Evolutionary conservation across 306 rosid species (phyloP), one percentile per base, ranked within the genome.

Genomic region (Macrotyloma uniflorum): DNA sequence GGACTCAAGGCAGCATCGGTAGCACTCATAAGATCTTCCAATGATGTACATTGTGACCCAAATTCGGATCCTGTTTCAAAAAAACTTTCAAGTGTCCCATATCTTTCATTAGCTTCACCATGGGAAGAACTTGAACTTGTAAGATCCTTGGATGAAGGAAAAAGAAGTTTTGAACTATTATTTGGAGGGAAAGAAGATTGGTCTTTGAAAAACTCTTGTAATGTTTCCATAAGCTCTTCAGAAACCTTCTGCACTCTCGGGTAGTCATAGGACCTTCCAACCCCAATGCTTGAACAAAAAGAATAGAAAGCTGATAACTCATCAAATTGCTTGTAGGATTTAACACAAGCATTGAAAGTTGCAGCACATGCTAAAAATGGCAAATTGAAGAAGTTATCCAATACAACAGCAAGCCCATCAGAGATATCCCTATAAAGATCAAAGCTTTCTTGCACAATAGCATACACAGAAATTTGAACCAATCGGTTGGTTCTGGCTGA

Each of bases 241-340:
- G 99, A 95, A 33, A 93, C 71, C 18, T 89, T 93, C 33, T 95
- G 92, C 0, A 93, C 89, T 35, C 77, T 83, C 1, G 98, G 98
- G 46, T 91, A 95, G n/a, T 95, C 98, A n/a, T 85, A 87, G n/a
- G 93, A 86, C 75, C 93, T 86, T 1, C 99, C 99, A 59, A 91
- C 83, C 4, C 99, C 91, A 50, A 86, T 79, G 80, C 77, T 83
- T 46, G 65, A 42, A 53, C 99, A 95, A 28, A 85, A 46, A 0
- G 70, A 84, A 49, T 92, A 95, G 49, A 89, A 95, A 18, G n/a
- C 24, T 2, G 92, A 83, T 5, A 93, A 78, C 24, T 91, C 94
- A 8, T 91, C 91, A 61, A 92, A 95, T 63, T 95, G 99, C 64
- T 88, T 91, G 1, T 85, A 84, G 0, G 99, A 91, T 78, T 88